Evolutionary conservation across 768 basidiomycete genomes (phyloP).

Genomic region (Cytidiella melzeri): DNA sequence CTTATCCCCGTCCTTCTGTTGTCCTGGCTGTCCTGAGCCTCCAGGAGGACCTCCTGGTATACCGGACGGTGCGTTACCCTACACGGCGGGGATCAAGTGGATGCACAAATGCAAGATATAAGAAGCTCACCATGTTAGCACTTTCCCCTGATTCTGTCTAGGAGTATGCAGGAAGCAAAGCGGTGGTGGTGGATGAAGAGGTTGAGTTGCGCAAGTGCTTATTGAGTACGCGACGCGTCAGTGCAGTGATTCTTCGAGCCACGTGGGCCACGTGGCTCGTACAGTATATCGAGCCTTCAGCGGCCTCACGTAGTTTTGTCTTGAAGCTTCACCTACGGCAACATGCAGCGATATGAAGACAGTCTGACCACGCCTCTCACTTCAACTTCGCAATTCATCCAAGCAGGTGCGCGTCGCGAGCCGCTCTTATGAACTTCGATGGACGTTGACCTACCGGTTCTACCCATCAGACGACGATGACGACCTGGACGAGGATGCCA

Average conservation of each 20-base stretch:
- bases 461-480: slow-evolving; percentile 59
- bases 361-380: slow-evolving; percentile 29
- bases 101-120: background rate
- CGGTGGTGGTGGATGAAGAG: slow-evolving; percentile 6
- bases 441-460: background rate
- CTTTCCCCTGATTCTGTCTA: slow-evolving; percentile 3
- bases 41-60: slow-evolving; percentile 30
- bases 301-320: too few species aligned
- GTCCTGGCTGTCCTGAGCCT: slow-evolving; percentile 31
- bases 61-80: slow-evolving; percentile 79
- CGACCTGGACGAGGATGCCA: slow-evolving; percentile 75
- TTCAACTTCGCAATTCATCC: slow-evolving; percentile 71
- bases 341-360: slow-evolving; percentile 19
- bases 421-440: background rate
- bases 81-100: background rate
- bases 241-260: slow-evolving; percentile 14
- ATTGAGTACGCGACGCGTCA: slow-evolving; percentile 29
- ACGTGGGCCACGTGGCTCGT: slow-evolving; percentile 16
- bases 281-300: too few species aligned
- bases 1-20: slow-evolving; percentile 33
- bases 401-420: slow-evolving; percentile 49
- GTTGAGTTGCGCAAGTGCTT: slow-evolving; percentile 7
- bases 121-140: slow-evolving; percentile 12
- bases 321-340: background rate
- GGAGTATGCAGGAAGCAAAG: background rate